Base-by-base conservation (phyloP, 2,329 filamentous ascomycete genomes). In the Diplodia corticola region DNA sequence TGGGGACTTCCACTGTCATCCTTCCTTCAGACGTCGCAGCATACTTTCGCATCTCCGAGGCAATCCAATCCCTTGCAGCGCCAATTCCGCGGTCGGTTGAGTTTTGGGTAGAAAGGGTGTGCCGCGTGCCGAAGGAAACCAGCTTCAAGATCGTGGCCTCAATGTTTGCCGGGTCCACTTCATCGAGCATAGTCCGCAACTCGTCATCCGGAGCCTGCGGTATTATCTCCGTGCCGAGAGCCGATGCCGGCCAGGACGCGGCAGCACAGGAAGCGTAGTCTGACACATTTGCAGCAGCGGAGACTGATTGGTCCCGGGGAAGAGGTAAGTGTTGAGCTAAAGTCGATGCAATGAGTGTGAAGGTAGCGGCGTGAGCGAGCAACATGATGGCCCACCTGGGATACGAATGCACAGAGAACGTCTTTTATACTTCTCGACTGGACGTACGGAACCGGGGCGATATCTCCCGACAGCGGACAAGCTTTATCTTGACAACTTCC, bases 41-140 rank as follows among this genome's bases (percentile, higher is more conserved):
- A 68, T 82, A 82, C 44, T 73, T 75, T 50, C 76, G 74, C 77
- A 85, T 84, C 71, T 86, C 80, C 26, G 75, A 74, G 35, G 79
- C 79, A 55, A 87, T 82, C 84, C 85, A 87, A 70, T 86, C 83
- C 67, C 85, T 74, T 12, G 85, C 84, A 5, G 85, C 85, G 1
- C 84, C 84, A 63, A 87, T 86, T 1, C 85, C 85, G 5, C 81
- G 77, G 2, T 78, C 81, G 3, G 79, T 79, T 37, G 80, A 80
- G 67, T 82, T 85, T 69, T 86, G 83, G 1, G 75, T 78, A 5
- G 83, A 85, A 0, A 86, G 75, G 0, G 85, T 87, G 70, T 87
- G 84, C 7, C 85, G 79, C 5, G 85, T 87, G 30, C 83, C 85
- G 68, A 86, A 88, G 17, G 80, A 82, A 4, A 83, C 84, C 0